phyloP scores from a whole-genome alignment of 2,329 filamentous ascomycete species.

The Aureobasidium sp. region DNA sequence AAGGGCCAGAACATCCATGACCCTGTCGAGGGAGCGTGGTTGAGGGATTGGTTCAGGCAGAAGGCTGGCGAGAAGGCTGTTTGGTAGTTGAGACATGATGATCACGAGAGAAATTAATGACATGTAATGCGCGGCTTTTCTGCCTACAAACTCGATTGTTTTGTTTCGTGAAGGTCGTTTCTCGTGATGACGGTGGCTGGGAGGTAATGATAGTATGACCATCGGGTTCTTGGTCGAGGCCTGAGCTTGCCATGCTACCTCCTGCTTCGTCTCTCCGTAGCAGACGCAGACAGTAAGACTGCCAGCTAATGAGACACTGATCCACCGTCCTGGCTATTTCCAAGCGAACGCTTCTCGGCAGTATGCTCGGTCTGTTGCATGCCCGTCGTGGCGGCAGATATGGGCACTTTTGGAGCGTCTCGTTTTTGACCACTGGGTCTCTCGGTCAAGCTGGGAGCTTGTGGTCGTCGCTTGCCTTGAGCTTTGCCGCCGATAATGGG shows the following conservation, averaged over 20 bases:
- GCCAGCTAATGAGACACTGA: background rate
- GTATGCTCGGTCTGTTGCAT: background rate
- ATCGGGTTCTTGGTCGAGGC: background rate
- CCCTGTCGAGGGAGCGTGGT: background rate
- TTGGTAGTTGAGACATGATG: background rate
- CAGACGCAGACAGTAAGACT: background rate
- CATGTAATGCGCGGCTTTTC: background rate
- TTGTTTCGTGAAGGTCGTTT: conserved; percentile 6
- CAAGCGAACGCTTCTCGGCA: background rate
- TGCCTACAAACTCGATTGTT: background rate
- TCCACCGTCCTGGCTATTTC: background rate
- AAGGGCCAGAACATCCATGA: conserved; percentile 11
- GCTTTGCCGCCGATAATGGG: conserved; percentile 56
- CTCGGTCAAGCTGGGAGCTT: conserved; percentile 55
- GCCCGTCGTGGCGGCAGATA: background rate
- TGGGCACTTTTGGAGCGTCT: background rate
- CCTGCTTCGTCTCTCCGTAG: background rate
- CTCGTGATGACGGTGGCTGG: background rate
- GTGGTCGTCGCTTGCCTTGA: conserved; percentile 51
- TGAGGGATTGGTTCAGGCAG: conserved; percentile 15
- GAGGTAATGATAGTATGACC: background rate
- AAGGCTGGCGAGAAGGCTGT: conserved; percentile 15
- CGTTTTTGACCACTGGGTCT: conserved; percentile 40
- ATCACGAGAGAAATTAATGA: background rate
- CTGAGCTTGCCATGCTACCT: background rate